Percentiles rank a stretch among this genome's conserved stretches.
Evolutionary conservation across 176 grass and related monocot species (phyloP).

Genomic region (Saccharum officinarum): DNA sequence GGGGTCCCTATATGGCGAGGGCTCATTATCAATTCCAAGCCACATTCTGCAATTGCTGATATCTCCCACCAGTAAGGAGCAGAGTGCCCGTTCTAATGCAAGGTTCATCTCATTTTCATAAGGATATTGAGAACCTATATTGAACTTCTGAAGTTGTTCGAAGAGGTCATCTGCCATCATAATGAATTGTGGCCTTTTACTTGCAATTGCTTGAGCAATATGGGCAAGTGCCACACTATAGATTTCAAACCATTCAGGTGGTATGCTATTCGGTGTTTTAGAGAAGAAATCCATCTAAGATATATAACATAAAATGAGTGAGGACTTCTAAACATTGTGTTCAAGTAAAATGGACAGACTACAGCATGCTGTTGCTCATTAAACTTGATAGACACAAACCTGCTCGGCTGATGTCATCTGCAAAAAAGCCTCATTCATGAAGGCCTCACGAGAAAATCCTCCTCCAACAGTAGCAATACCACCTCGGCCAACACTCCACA

Average conservation of each 20-base stretch:
- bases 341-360: neutral
- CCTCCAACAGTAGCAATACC: constrained; percentile 81
- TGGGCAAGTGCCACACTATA: constrained; percentile 89
- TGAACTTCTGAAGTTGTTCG: constrained; percentile 79
- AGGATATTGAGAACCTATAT: constrained; percentile 56
- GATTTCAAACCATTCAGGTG: constrained; percentile 85
- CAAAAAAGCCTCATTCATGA: constrained; percentile 89
- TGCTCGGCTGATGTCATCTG: constrained; percentile 85
- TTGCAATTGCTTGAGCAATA: constrained; percentile 80
- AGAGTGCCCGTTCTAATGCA: constrained; percentile 78
- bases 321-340: neutral
- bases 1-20: constrained; percentile 65
- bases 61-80: constrained; percentile 79
- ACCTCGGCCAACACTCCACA: constrained; percentile 81
- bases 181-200: constrained; percentile 78
- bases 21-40: constrained; percentile 79
- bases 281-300: constrained; percentile 81
- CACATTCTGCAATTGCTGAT: constrained; percentile 76
- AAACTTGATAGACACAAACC: constrained; percentile 47
- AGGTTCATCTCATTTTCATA: constrained; percentile 55
- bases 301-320: constrained; percentile 28
- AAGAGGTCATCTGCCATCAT: constrained; percentile 73
- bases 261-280: constrained; percentile 87
- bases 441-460: constrained; percentile 87
- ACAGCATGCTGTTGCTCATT: neutral